These are phyloP conservation scores for Taphrina deformans DNA, from an alignment of 1,139 yeast genomes.

Conservation along the genomic window DNA sequence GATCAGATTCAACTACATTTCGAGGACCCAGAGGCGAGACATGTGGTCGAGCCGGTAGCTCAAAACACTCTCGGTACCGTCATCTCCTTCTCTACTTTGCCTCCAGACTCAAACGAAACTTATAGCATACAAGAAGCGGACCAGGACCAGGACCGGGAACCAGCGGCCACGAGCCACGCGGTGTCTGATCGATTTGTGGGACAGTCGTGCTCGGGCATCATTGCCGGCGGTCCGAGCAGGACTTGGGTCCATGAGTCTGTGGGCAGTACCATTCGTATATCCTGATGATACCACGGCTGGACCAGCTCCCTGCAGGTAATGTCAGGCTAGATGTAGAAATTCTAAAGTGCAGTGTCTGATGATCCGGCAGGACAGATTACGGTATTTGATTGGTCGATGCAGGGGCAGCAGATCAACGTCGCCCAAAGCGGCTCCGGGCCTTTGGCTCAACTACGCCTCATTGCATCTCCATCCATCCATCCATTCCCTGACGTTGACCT, in stretches of 20 bases:
- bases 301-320: too few species aligned
- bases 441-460: not conserved
- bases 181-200: not conserved
- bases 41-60: not conserved
- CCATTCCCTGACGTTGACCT: too few species aligned
- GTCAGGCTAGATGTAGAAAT: too few species aligned
- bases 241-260: conserved; percentile 22
- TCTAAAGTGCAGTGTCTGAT: too few species aligned
- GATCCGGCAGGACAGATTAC: not conserved
- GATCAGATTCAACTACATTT: conserved; percentile 13
- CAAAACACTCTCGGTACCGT: not conserved
- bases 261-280: not conserved
- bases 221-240: not conserved
- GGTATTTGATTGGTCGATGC: not conserved
- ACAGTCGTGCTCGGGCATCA: conserved; percentile 10
- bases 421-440: not conserved
- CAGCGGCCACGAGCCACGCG: not conserved
- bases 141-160: not conserved
- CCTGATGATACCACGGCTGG: not conserved
- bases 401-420: not conserved
- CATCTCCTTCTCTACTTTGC: not conserved
- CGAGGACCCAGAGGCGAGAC: conserved; percentile 2
- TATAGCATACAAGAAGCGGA: not conserved
- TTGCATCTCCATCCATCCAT: not conserved
- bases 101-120: conserved; percentile 1